phyloP scores from a whole-genome alignment of 768 basidiomycete genomes.

The Grammothele lineata region DNA sequence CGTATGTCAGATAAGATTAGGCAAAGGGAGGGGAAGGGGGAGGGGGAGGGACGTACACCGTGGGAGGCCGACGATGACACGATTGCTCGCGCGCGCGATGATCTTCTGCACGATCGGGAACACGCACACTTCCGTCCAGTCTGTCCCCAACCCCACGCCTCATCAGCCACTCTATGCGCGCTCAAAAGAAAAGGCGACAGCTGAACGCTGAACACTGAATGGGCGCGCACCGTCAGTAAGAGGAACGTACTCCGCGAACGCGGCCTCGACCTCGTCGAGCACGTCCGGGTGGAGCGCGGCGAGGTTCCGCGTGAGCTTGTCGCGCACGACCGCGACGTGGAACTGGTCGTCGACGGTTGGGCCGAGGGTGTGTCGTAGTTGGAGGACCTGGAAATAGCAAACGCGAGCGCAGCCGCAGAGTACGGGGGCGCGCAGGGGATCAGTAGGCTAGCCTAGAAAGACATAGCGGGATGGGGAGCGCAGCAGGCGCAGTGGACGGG shows the following conservation, averaged over 20 bases:
- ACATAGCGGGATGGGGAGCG: too few species aligned
- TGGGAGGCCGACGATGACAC: conserved; percentile 17
- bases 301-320: conserved; percentile 17
- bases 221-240: conserved; percentile 10
- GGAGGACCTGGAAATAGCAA: conserved; percentile 4
- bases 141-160: too few species aligned
- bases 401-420: too few species aligned
- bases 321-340: conserved; percentile 17
- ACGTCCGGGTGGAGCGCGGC: conserved; percentile 12
- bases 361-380: conserved; percentile 11
- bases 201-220: too few species aligned
- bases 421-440: too few species aligned
- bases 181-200: too few species aligned
- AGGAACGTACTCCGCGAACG: conserved; percentile 13
- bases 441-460: too few species aligned
- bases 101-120: conserved; percentile 11
- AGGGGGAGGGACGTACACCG: conserved; percentile 4
- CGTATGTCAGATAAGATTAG: too few species aligned
- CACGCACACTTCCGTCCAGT: not conserved
- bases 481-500: not conserved
- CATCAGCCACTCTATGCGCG: not conserved
- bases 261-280: conserved; percentile 11
- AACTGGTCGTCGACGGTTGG: conserved; percentile 13
- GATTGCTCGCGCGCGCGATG: conserved; percentile 16
- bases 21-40: too few species aligned